Evolutionary conservation across 306 rosid genomes (phyloP).

Genomic region (Boehmeria nivea): DNA sequence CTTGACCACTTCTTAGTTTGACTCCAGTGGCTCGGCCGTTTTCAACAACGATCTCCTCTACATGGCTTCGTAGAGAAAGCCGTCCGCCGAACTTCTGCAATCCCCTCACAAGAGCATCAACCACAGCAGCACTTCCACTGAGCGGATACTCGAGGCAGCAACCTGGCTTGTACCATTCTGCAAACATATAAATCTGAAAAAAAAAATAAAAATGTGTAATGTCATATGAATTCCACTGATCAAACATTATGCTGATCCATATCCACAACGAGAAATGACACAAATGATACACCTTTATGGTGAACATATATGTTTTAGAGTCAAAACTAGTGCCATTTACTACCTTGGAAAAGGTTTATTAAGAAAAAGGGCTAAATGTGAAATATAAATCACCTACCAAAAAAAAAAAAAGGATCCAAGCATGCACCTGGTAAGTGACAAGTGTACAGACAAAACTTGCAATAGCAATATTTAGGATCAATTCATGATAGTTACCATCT

Average conservation of each 20-base stretch:
- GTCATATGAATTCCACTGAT: slow-evolving; percentile 3
- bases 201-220: not conserved
- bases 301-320: too few relatives aligned
- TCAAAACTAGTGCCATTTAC: too few relatives aligned
- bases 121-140: slow-evolving; percentile 67
- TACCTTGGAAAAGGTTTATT: too few relatives aligned
- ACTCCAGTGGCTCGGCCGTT: slow-evolving; percentile 78
- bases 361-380: too few relatives aligned
- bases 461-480: too few relatives aligned
- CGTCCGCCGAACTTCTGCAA: slow-evolving; percentile 74
- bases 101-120: slow-evolving; percentile 83
- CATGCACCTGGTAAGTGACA: too few relatives aligned
- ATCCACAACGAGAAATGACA: too few relatives aligned
- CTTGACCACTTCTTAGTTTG: slow-evolving; percentile 72
- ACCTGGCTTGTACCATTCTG: slow-evolving; percentile 97
- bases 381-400: too few relatives aligned
- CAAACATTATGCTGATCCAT: too few relatives aligned
- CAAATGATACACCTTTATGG: too few relatives aligned
- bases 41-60: slow-evolving; percentile 63
- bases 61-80: slow-evolving; percentile 74
- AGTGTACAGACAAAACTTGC: not conserved
- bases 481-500: slow-evolving; percentile 58
- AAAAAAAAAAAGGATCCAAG: too few relatives aligned
- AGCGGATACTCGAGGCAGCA: slow-evolving; percentile 88
- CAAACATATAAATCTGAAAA: slow-evolving; percentile 84